Evolutionary conservation across 176 grass and related monocot species (phyloP).

Genomic region (Pharus latifolius): DNA sequence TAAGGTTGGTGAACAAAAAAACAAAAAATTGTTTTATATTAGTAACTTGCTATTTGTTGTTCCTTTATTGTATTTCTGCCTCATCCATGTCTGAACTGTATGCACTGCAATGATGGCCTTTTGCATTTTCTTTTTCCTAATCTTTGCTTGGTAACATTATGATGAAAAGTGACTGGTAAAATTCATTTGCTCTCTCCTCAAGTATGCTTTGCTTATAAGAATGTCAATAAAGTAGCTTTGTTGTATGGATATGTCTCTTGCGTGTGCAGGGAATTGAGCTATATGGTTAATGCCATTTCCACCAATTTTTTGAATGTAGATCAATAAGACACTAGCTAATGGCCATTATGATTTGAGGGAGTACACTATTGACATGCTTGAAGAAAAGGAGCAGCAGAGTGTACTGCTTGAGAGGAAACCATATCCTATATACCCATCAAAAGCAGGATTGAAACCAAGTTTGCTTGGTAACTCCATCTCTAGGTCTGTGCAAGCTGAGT

Average conservation of each 20-base stretch:
- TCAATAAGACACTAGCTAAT: constrained; percentile 45
- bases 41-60: constrained; percentile 11
- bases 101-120: constrained; percentile 11
- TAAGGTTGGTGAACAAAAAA: constrained; percentile 62
- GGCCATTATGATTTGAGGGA: constrained; percentile 75
- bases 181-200: neutral
- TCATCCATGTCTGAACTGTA: neutral
- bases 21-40: too few relatives aligned
- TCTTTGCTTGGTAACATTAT: constrained; percentile 8
- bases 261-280: neutral
- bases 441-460: constrained; percentile 57
- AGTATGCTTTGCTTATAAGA: neutral
- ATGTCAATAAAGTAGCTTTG: neutral
- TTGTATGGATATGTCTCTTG: neutral
- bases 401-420: constrained; percentile 58
- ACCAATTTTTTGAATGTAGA: constrained; percentile 27
- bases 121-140: neutral
- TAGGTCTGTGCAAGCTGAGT: constrained; percentile 35
- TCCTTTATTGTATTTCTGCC: neutral
- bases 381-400: constrained; percentile 44
- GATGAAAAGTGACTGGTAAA: neutral
- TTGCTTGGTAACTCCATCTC: constrained; percentile 53
- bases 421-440: constrained; percentile 87
- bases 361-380: constrained; percentile 56
- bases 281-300: constrained; percentile 1